Evolutionary conservation across 129 eudicot species (phyloP), one percentile per base, ranked within the genome.

Genomic region (Artemisia tridentata): DNA sequence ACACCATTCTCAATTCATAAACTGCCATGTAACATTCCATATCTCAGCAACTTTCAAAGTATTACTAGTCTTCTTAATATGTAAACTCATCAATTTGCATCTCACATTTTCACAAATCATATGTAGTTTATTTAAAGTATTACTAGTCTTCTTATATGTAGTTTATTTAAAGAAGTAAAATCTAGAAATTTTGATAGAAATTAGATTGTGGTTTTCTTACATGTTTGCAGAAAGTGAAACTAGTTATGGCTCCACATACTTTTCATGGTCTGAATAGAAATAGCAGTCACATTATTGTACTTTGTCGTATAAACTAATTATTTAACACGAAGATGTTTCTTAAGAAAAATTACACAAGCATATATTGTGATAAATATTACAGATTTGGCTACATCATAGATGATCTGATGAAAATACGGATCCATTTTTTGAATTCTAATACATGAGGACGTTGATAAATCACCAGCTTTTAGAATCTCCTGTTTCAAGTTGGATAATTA

Each of bases 191-290:
- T n/a, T 31, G 41, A 53, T 50, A 16, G 41, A 29, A 64, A 55
- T 51, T 15, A 63, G 41, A 21, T 19, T 74, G 54, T 7, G 41
- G 65, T 43, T 55, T 18, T 62, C 65, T 11, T 21, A 62, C 41
- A 53, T 62, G 55, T 53, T 64, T 64, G 65, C 65, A 53, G 41
- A 17, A 34, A 34, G 62, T 34, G 51, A 69, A 69, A 55, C 13
- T 34, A n/a, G 52, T 69, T 34, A 15, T 53, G 34, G 34, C 4
- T 38, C 10, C 45, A 38, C 45, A 7, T 38, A 54, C 17, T 65
- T 31, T 5, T 53, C 63, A 53, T 52, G 53, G 31, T 69, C 15
- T 19, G 34, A 9, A 51, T 27, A 29, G 53, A 7, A 68, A 51
- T 18, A 29, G 14, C 64, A 54, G 31, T 34, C 64, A 53, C 65